Percentiles rank a stretch among this genome's conserved stretches.
Conservation (phyloP, 164 flowering plant species). For the Macadamia tetraphylla region DNA sequence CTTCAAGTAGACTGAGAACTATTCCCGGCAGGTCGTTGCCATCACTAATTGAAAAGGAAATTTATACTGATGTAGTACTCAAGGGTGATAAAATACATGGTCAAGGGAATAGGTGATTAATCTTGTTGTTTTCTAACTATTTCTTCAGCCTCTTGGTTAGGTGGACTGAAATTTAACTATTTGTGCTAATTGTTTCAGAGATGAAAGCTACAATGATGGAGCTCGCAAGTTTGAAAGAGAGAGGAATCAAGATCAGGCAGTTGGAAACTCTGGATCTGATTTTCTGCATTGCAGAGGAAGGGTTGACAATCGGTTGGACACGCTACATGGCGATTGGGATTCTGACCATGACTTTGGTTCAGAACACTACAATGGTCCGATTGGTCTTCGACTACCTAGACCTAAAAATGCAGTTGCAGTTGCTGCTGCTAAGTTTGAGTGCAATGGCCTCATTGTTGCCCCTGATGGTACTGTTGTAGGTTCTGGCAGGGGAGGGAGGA, state of each 20-base stretch:
- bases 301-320: slow-evolving; percentile 25
- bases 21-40: slow-evolving; percentile 25
- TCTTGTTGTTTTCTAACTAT: not conserved
- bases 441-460: slow-evolving; percentile 20
- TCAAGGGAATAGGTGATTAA: slow-evolving; percentile 51
- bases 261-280: slow-evolving; percentile 33
- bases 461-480: slow-evolving; percentile 30
- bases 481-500: slow-evolving; percentile 45
- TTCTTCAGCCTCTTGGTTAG: slow-evolving; percentile 3
- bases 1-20: slow-evolving; percentile 25
- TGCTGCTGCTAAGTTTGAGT: slow-evolving; percentile 28
- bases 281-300: slow-evolving; percentile 44
- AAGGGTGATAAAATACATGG: slow-evolving; percentile 37
- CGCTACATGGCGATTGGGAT: slow-evolving; percentile 30
- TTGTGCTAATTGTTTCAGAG: slow-evolving; percentile 31
- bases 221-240: slow-evolving; percentile 34
- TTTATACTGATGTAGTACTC: slow-evolving; percentile 22
- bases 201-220: slow-evolving; percentile 31
- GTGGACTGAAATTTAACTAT: slow-evolving; percentile 5
- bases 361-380: slow-evolving; percentile 25
- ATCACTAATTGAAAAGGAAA: slow-evolving; percentile 33
- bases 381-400: slow-evolving; percentile 30
- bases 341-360: slow-evolving; percentile 34
- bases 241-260: slow-evolving; percentile 37
- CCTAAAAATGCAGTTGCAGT: slow-evolving; percentile 28